Percentiles rank a stretch among this genome's conserved stretches.
Conservation (phyloP, 441 rosid species). For the Metrosideros polymorpha region DNA sequence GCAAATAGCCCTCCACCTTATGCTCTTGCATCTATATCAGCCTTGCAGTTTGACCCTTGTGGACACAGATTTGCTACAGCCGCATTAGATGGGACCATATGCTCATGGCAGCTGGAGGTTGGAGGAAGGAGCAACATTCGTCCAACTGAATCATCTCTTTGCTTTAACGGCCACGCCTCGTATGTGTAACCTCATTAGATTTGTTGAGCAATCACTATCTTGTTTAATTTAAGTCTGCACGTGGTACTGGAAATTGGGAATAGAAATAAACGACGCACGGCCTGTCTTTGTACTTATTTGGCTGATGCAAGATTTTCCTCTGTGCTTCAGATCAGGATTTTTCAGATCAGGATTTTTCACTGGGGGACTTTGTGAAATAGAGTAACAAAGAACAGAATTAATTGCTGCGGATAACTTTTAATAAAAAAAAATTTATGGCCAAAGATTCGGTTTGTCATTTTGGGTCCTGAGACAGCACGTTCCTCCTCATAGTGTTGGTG, state of each 20-base stretch:
- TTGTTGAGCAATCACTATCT: background rate
- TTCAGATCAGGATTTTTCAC: background rate
- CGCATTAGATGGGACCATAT: constrained; percentile 85
- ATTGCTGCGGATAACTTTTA: background rate
- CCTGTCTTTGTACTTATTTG: background rate
- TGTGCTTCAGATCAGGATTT: background rate
- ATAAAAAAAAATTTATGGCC: no score
- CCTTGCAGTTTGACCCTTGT: constrained; percentile 76
- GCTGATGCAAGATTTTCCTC: background rate
- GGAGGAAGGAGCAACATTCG: constrained; percentile 83
- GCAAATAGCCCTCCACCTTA: constrained; percentile 86
- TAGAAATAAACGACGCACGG: background rate
- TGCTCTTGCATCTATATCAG: constrained; percentile 85
- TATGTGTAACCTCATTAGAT: constrained; percentile 22
- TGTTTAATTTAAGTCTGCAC: background rate
- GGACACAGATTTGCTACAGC: constrained; percentile 94
- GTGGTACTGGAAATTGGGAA: background rate
- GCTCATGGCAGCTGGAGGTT: constrained; percentile 95
- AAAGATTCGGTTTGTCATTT: background rate
- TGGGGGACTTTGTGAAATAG: background rate
- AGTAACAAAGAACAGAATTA: background rate
- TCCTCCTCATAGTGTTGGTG: background rate
- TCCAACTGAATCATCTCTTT: constrained; percentile 86
- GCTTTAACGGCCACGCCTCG: constrained; percentile 84
- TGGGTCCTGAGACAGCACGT: background rate